These are phyloP conservation scores for Arabis hirsuta DNA, from an alignment of 345 rosid genomes.

Conservation along the genomic window DNA sequence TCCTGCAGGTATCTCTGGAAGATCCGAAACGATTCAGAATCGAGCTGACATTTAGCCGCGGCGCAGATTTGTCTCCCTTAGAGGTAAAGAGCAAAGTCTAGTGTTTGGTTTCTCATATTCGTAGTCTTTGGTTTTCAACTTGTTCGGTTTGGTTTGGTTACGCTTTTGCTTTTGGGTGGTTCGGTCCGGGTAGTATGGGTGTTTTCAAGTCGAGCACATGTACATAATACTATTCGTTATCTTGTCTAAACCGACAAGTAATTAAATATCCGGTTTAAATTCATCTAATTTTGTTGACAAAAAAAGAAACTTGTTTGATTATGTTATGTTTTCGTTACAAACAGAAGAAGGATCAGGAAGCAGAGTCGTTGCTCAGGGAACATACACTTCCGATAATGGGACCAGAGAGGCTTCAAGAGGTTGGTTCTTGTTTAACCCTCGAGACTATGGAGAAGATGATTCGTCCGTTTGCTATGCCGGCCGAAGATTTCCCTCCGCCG, in stretches of 20 bases:
- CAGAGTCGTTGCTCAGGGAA: conserved; percentile 77
- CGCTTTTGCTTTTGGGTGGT: no score
- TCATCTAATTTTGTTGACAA: no score
- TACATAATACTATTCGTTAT: no score
- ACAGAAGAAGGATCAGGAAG: conserved; percentile 68
- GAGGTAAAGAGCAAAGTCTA: conserved; percentile 58
- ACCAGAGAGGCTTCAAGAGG: conserved; percentile 97
- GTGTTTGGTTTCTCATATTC: no score
- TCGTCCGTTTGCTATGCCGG: conserved; percentile 95
- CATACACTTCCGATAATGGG: conserved; percentile 98
- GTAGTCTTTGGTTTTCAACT: no score
- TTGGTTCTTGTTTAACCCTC: conserved; percentile 75
- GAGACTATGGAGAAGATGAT: conserved; percentile 96
- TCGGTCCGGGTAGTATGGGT: no score
- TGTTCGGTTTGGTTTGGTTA: no score
- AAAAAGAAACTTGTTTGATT: not conserved
- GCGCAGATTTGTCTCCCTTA: conserved; percentile 94
- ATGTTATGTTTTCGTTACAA: not conserved
- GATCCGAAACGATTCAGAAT: conserved; percentile 87
- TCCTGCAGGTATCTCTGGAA: conserved; percentile 72
- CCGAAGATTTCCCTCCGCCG: conserved; percentile 97
- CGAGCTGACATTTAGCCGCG: conserved; percentile 93
- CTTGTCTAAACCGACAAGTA: no score
- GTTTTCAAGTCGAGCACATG: no score
- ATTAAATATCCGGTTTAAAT: no score